Conservation (phyloP, 2,329 filamentous ascomycete species). For the Cladosporium sphaerospermum region DNA sequence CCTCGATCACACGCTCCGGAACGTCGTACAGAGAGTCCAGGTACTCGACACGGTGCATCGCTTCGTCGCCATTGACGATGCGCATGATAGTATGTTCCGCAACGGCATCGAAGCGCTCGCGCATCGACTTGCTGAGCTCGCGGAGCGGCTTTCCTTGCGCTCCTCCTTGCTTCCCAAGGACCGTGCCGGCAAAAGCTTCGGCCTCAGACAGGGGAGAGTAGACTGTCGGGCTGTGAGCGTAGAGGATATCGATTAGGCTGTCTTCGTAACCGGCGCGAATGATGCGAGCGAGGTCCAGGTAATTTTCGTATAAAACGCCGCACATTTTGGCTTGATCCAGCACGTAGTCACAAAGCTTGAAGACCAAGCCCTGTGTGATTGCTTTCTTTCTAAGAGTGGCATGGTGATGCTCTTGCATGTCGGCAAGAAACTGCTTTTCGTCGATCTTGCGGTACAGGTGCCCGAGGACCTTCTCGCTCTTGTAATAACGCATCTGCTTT, state of each 20-base stretch:
- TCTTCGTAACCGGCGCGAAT: slow-evolving; percentile 50
- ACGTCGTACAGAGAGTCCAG: slow-evolving; percentile 23
- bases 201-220: slow-evolving; percentile 42
- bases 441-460: slow-evolving; percentile 66
- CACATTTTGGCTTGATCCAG: slow-evolving; percentile 23
- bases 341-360: slow-evolving; percentile 37
- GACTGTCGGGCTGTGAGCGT: slow-evolving; percentile 37
- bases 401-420: slow-evolving; percentile 32
- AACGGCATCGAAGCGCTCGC: slow-evolving; percentile 37
- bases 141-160: slow-evolving; percentile 28
- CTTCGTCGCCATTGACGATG: slow-evolving; percentile 38
- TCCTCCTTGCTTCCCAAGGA: slow-evolving; percentile 45
- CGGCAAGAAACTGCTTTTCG: slow-evolving; percentile 59
- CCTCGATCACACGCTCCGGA: slow-evolving; percentile 33
- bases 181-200: slow-evolving; percentile 53
- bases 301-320: slow-evolving; percentile 32
- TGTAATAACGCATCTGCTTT: slow-evolving; percentile 52
- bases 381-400: slow-evolving; percentile 12
- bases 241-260: slow-evolving; percentile 44
- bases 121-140: slow-evolving; percentile 32
- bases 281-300: slow-evolving; percentile 32
- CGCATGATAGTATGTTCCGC: slow-evolving; percentile 36
- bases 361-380: slow-evolving; percentile 18
- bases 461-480: slow-evolving; percentile 62
- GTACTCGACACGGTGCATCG: slow-evolving; percentile 18